These are phyloP conservation scores for Xylaria hypoxylon DNA, from an alignment of 2,329 filamentous ascomycete genomes.

Conservation along the genomic window DNA sequence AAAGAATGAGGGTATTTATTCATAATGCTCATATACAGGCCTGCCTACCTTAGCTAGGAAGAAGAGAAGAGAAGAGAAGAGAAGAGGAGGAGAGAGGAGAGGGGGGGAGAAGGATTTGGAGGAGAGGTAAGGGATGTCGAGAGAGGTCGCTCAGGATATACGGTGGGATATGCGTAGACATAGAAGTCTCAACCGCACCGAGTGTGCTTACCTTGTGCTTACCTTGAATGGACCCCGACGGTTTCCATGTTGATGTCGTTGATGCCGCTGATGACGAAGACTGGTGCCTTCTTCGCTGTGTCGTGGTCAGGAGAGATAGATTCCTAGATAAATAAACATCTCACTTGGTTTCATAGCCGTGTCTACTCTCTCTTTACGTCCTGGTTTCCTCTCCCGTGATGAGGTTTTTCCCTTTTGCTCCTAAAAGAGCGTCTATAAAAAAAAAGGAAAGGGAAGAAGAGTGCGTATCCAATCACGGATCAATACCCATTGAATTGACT, in stretches of 20 bases:
- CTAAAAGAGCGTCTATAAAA: not conserved
- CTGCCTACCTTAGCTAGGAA: conserved; percentile 39
- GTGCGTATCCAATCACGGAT: too few relatives aligned
- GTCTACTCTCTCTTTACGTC: not conserved
- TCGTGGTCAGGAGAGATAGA: too few relatives aligned
- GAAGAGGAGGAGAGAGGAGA: conserved; percentile 16
- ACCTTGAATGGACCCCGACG: not conserved
- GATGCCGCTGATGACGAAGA: not conserved
- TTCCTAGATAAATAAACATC: too few relatives aligned
- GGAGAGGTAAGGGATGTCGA: not conserved
- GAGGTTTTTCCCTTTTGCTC: not conserved
- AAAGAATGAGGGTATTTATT: conserved; percentile 48
- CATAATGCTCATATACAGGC: conserved; percentile 37
- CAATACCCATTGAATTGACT: not conserved
- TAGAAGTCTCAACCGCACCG: conserved; percentile 12
- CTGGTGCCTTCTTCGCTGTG: not conserved
- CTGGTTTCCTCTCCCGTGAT: not conserved
- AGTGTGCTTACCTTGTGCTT: conserved; percentile 7
- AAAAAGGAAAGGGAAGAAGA: too few relatives aligned
- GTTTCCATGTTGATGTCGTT: too few relatives aligned
- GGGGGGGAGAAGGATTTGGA: conserved; percentile 19
- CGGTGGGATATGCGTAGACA: not conserved
- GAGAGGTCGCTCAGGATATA: not conserved
- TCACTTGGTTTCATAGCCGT: too few relatives aligned
- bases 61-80: conserved; percentile 19